phyloP scores from a whole-genome alignment of 805 yeast species.

The Candida gorgasii region DNA sequence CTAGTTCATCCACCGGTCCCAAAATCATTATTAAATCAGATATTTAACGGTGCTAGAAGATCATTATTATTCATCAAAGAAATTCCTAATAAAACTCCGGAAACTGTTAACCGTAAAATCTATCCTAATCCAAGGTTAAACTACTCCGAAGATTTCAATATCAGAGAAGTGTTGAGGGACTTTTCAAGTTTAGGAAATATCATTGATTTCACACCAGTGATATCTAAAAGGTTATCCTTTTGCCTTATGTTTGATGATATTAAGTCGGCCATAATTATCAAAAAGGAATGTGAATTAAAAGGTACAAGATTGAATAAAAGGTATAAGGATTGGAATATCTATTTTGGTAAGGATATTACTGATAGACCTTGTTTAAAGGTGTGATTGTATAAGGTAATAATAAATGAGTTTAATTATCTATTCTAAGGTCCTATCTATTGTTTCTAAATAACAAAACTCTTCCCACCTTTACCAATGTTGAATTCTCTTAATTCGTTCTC shows the following conservation, averaged over 20 bases:
- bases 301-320: conserved; percentile 40
- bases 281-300: conserved; percentile 38
- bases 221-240: conserved; percentile 64
- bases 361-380: conserved; percentile 50
- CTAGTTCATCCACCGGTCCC: conserved; percentile 24
- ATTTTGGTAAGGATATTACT: conserved; percentile 68
- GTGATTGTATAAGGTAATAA: too few species aligned
- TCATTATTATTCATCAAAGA: conserved; percentile 44
- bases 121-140: conserved; percentile 48
- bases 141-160: conserved; percentile 45
- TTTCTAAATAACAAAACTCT: conserved; percentile 15
- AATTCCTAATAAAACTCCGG: conserved; percentile 20
- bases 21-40: conserved; percentile 27
- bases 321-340: conserved; percentile 61
- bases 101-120: conserved; percentile 10
- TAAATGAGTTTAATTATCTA: too few species aligned
- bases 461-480: conserved; percentile 12
- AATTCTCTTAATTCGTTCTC: conserved; percentile 12
- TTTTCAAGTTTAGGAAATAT: conserved; percentile 60
- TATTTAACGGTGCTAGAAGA: conserved; percentile 54
- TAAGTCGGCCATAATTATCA: conserved; percentile 59
- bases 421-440: not conserved
- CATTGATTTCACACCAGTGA: conserved; percentile 62
- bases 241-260: conserved; percentile 61
- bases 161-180: conserved; percentile 47